A percentile compares a stretch with the other conserved stretches of the same genome.
These are phyloP conservation scores for Myxozyma geophila DNA, from an alignment of 805 yeast species.

Conservation along the genomic window DNA sequence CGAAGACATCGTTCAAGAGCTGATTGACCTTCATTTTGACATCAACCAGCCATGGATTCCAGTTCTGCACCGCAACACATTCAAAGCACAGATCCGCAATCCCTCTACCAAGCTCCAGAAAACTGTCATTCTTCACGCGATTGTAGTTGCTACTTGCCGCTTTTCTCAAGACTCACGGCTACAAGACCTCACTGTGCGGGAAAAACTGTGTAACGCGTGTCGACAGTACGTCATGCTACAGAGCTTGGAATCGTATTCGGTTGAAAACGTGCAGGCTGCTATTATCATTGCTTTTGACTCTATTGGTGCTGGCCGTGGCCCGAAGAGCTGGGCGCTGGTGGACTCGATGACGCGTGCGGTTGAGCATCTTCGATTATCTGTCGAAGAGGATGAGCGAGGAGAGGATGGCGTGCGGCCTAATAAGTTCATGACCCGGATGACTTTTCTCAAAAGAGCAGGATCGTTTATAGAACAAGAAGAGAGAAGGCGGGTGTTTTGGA, in stretches of 20 bases:
- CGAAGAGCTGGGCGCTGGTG: constrained; percentile 21
- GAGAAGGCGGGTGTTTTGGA: constrained; percentile 25
- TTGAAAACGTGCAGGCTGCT: constrained; percentile 22
- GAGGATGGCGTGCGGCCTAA: not conserved
- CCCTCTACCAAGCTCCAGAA: not conserved
- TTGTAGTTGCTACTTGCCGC: constrained; percentile 10
- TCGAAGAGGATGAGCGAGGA: constrained; percentile 17
- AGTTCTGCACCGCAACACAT: constrained; percentile 8
- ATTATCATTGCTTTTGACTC: constrained; percentile 24
- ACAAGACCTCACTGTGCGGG: constrained; percentile 1
- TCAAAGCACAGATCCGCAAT: not conserved
- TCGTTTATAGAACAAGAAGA: constrained; percentile 18
- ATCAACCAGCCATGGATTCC: constrained; percentile 25
- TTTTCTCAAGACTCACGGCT: constrained; percentile 16
- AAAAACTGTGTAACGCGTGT: constrained; percentile 14
- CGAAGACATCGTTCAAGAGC: constrained; percentile 8
- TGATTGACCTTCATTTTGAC: constrained; percentile 21
- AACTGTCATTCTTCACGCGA: constrained; percentile 12
- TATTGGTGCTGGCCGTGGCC: constrained; percentile 20
- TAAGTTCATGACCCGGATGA: constrained; percentile 22
- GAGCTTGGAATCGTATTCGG: constrained; percentile 16
- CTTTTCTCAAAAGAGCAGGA: constrained; percentile 11
- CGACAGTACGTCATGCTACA: constrained; percentile 18
- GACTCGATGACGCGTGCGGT: constrained; percentile 25
- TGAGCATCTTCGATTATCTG: constrained; percentile 17